These are phyloP conservation scores for Exophiala alcalophila DNA, from an alignment of 2,329 filamentous ascomycete species.

Conservation along the genomic window DNA sequence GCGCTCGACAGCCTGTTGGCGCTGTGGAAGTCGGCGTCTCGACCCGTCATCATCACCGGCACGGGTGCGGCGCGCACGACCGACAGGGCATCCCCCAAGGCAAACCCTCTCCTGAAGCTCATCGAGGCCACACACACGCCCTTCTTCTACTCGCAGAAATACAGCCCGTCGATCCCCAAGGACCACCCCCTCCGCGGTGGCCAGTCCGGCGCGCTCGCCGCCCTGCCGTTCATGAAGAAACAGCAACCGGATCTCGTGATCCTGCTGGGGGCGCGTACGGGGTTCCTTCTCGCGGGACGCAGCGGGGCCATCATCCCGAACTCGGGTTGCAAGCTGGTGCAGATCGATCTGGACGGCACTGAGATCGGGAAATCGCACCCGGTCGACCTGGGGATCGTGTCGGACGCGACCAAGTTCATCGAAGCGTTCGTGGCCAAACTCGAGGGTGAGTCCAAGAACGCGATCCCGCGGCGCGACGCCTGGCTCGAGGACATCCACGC, in stretches of 20 bases:
- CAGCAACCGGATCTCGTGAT: slow-evolving; percentile 43
- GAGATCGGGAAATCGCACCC: slow-evolving; percentile 45
- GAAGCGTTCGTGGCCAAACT: slow-evolving; percentile 30
- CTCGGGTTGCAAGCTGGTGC: slow-evolving; percentile 38
- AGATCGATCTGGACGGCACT: slow-evolving; percentile 43
- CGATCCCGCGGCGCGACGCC: slow-evolving; percentile 8
- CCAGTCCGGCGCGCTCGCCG: slow-evolving; percentile 36
- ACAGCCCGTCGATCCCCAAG: slow-evolving; percentile 27
- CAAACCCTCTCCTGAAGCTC: slow-evolving; percentile 36
- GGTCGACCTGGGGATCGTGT: slow-evolving; percentile 43
- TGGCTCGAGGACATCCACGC: slow-evolving; percentile 21
- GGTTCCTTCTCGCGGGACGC: slow-evolving; percentile 42
- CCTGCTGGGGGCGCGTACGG: slow-evolving; percentile 43
- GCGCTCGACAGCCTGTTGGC: slow-evolving; percentile 36
- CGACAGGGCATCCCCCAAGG: slow-evolving; percentile 25
- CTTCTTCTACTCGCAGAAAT: slow-evolving; percentile 41
- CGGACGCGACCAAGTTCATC: slow-evolving; percentile 39
- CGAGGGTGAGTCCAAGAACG: slow-evolving; percentile 20
- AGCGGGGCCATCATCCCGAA: slow-evolving; percentile 41
- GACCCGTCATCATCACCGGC: slow-evolving; percentile 44
- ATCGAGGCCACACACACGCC: slow-evolving; percentile 39
- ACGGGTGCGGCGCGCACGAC: slow-evolving; percentile 37
- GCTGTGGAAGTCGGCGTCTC: slow-evolving; percentile 36
- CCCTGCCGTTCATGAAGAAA: slow-evolving; percentile 32
- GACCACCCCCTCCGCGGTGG: slow-evolving; percentile 39